Percentiles rank a stretch among this genome's conserved stretches.
Conservation (phyloP, 768 basidiomycete genomes). For the Panaeolus papilionaceus region DNA sequence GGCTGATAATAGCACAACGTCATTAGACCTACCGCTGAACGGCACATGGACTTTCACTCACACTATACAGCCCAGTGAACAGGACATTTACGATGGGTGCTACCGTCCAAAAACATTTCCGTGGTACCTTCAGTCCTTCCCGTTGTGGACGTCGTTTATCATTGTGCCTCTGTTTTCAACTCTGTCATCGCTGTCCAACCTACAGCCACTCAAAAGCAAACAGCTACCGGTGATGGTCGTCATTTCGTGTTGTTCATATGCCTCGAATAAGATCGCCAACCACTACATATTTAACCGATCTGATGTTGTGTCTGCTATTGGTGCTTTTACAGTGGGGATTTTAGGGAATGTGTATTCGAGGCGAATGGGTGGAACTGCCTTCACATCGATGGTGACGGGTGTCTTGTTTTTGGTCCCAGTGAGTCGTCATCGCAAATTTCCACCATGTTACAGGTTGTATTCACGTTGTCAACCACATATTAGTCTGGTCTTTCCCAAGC, state of each 20-base stretch:
- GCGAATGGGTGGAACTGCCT: conserved; percentile 84
- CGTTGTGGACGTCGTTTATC: conserved; percentile 75
- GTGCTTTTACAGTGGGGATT: conserved; percentile 81
- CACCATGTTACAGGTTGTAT: conserved; percentile 13
- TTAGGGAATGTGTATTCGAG: conserved; percentile 85
- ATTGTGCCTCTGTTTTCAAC: conserved; percentile 80
- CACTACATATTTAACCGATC: conserved; percentile 86
- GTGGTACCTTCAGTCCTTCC: conserved; percentile 87
- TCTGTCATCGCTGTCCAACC: conserved; percentile 75
- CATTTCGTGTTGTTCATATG: conserved; percentile 82
- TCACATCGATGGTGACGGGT: conserved; percentile 90
- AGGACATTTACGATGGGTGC: conserved; percentile 69
- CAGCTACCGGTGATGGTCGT: conserved; percentile 85
- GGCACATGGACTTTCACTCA: conserved; percentile 76
- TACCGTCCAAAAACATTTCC: conserved; percentile 67
- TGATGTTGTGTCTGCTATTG: conserved; percentile 85
- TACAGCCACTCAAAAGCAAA: conserved; percentile 75
- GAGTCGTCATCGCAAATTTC: conserved; percentile 35
- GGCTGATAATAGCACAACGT: conserved; percentile 57
- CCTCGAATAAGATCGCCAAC: conserved; percentile 82
- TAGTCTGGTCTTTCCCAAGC: conserved; percentile 88
- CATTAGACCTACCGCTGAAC: conserved; percentile 47
- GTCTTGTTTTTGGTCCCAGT: conserved; percentile 89
- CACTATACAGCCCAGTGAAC: conserved; percentile 46
- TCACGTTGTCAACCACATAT: conserved; percentile 13